Conservation (phyloP, 805 yeast species). For the Barnettozyma pratensis region DNA sequence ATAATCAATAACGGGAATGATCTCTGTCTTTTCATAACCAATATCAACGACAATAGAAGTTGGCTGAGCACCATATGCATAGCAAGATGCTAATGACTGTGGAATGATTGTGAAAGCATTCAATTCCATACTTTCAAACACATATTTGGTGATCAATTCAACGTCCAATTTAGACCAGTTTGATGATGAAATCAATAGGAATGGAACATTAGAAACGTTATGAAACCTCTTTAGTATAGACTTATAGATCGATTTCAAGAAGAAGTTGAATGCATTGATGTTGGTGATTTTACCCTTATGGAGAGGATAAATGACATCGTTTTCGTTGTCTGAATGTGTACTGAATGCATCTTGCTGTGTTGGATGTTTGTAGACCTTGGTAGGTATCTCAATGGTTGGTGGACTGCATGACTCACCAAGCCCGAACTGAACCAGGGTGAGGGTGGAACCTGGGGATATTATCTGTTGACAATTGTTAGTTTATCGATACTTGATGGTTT, state of each 20-base stretch:
- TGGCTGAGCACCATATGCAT: conserved; percentile 63
- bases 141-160: conserved; percentile 69
- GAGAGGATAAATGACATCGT: conserved; percentile 56
- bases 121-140: conserved; percentile 67
- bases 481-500: neutral
- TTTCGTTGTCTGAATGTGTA: conserved; percentile 29
- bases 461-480: conserved; percentile 31
- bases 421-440: conserved; percentile 77
- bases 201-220: conserved; percentile 50
- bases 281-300: conserved; percentile 58
- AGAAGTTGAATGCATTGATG: conserved; percentile 63
- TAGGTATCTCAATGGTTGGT: conserved; percentile 73
- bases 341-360: conserved; percentile 28
- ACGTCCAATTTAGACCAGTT: conserved; percentile 65
- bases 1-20: conserved; percentile 75
- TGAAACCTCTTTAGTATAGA: conserved; percentile 35
- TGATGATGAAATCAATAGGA: conserved; percentile 60
- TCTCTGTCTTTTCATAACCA: conserved; percentile 70
- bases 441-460: conserved; percentile 73
- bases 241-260: conserved; percentile 41
- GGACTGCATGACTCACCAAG: conserved; percentile 67
- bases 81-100: conserved; percentile 60
- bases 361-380: conserved; percentile 56
- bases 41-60: conserved; percentile 76
- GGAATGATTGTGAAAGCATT: conserved; percentile 72